Evolutionary conservation across 352 stramenopile species (phyloP).

Genomic region (Pythium vanterpoolii): DNA sequence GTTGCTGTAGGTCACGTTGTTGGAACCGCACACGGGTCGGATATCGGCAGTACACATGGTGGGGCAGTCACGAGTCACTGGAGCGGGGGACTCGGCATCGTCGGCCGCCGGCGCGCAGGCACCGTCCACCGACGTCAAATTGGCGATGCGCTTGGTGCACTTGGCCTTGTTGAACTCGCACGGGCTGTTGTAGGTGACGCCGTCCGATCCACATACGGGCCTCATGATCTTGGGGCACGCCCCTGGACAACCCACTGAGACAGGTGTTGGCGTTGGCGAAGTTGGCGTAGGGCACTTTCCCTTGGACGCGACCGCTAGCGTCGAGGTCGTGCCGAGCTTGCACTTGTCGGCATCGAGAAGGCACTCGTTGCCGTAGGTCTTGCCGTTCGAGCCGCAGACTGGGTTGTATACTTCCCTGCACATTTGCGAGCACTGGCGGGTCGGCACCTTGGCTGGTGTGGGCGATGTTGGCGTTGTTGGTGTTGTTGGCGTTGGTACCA

Average conservation of each 20-base stretch:
- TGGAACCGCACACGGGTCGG: constrained; percentile 23
- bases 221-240: constrained; percentile 18
- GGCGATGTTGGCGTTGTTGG: too few relatives aligned
- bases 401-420: constrained; percentile 17
- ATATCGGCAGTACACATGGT: constrained; percentile 5
- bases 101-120: background rate
- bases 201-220: constrained; percentile 40
- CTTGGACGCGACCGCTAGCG: constrained; percentile 25
- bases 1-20: constrained; percentile 25
- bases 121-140: background rate
- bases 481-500: too few relatives aligned
- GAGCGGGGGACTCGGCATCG: constrained; percentile 3
- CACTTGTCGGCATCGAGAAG: constrained; percentile 28
- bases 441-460: background rate
- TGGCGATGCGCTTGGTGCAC: constrained; percentile 12
- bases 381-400: constrained; percentile 40
- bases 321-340: constrained; percentile 19
- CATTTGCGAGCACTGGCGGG: constrained; percentile 4
- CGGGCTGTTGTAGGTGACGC: constrained; percentile 39
- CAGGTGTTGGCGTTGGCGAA: background rate
- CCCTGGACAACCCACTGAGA: constrained; percentile 3
- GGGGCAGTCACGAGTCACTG: background rate
- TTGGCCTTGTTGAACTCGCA: background rate
- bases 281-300: background rate
- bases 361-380: constrained; percentile 45